Evolutionary conservation across 2,329 filamentous ascomycete genomes (phyloP), one percentile per base, ranked within the genome.

Genomic region (Davidsoniella neocaledoniae): DNA sequence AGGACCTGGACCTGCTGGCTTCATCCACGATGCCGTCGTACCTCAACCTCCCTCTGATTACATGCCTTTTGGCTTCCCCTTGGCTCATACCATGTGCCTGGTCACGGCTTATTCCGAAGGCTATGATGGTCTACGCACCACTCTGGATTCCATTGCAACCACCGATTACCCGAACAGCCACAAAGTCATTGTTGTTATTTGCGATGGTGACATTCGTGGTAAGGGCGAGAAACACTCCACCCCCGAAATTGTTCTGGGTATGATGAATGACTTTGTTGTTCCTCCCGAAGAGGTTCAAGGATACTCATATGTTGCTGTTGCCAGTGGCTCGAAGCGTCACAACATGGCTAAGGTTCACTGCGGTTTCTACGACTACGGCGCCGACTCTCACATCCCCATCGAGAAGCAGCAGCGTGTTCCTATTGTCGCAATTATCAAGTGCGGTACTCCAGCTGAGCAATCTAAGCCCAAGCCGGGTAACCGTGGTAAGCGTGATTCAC

Each of bases 131-230:
- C 76, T 98, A 50, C 83, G 91, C 44, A 94, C 88, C 0, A 98
- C 91, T 1, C 70, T 98, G 25, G 88, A 98, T 66, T 98, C 91
- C 1, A 83, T 98, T 61, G 91, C 90, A 46, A 94, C 86, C 66
- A 98, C 91, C 2, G 93, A 98, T 64, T 98, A 98, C 59, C 91
- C 91, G 46, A 98, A 98, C 73, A 96, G 90, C 64, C 93, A 98
- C 74, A 98, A 98, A 67, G 78, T 88, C 25, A 91, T 98, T 58
- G 74, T 98, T 53, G 85, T 95, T 58, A 85, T 98, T 58, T 98
- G 91, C 66, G 91, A 98, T 63, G 91, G 91, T 66, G 77, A 96
- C 61, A 94, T 98, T 71, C 95, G 95, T 68, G 93, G 93, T 57
- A 77, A 93, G 60, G 91, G 93, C 45, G 91, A 98, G 66, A 68